Conservation (phyloP, 805 yeast genomes). For the Kuraishia cidri region DNA sequence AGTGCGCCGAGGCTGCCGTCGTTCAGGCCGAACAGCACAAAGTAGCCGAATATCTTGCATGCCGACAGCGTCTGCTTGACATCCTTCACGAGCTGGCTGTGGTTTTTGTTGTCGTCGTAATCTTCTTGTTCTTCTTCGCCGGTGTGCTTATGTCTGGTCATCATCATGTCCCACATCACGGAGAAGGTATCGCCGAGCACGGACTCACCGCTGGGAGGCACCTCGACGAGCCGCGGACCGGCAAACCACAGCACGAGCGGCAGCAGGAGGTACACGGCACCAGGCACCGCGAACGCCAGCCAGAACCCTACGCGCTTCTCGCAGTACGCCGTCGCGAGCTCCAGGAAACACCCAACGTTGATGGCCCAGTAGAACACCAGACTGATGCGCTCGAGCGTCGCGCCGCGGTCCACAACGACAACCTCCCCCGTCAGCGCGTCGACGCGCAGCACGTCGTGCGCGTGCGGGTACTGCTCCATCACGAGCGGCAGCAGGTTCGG, state of each 20-base stretch:
- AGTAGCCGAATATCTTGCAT: constrained; percentile 35
- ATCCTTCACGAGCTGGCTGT: constrained; percentile 31
- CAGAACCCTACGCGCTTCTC: constrained; percentile 46
- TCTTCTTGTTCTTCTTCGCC: too few relatives aligned
- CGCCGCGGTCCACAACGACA: constrained; percentile 45
- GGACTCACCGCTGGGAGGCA: too few relatives aligned
- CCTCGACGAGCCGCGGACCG: too few relatives aligned
- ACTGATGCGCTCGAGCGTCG: constrained; percentile 26
- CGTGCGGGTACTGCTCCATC: constrained; percentile 58
- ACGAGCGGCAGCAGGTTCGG: constrained; percentile 41
- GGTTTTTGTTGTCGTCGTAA: too few relatives aligned
- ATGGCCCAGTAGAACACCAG: constrained; percentile 46
- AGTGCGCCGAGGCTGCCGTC: too few relatives aligned
- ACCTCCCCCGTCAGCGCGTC: constrained; percentile 52
- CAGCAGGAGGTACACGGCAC: constrained; percentile 44
- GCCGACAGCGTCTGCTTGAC: constrained; percentile 31
- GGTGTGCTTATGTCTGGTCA: too few relatives aligned
- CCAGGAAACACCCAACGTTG: constrained; percentile 45
- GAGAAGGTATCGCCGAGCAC: too few relatives aligned
- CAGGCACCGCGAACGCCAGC: constrained; percentile 49
- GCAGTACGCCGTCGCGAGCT: constrained; percentile 40
- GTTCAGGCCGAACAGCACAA: constrained; percentile 24
- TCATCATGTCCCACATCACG: too few relatives aligned
- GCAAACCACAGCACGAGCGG: constrained; percentile 45
- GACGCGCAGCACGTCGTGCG: constrained; percentile 49